Evolutionary conservation across 169 alveolate species (phyloP).

Genomic region (Miamiensis avidus): DNA sequence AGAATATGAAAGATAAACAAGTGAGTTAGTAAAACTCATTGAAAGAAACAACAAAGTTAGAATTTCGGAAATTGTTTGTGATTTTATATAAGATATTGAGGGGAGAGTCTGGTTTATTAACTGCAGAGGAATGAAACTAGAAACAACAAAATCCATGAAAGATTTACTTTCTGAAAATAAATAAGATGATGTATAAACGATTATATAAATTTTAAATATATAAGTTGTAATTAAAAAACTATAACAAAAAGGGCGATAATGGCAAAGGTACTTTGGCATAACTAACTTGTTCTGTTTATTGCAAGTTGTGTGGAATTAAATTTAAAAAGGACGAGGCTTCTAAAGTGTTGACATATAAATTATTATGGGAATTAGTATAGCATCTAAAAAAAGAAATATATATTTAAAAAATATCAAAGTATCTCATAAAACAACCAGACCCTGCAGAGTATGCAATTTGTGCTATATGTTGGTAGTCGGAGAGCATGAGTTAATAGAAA

Average conservation of each 20-base stretch:
- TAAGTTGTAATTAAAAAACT: neutral
- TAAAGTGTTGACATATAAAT: conserved; percentile 70
- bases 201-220: conserved; percentile 16
- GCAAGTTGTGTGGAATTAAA: conserved; percentile 65
- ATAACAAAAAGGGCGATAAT: conserved; percentile 9
- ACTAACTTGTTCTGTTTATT: conserved; percentile 61
- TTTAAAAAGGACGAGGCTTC: conserved; percentile 68
- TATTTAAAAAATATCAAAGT: conserved; percentile 38
- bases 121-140: conserved; percentile 51
- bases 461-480: conserved; percentile 81
- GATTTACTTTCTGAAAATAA: conserved; percentile 33
- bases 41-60: conserved; percentile 63
- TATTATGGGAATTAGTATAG: conserved; percentile 69
- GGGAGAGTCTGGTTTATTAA: conserved; percentile 61
- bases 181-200: conserved; percentile 41
- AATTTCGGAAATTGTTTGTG: conserved; percentile 57
- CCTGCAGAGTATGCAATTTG: conserved; percentile 82
- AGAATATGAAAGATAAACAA: conserved; percentile 60
- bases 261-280: conserved; percentile 29
- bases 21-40: conserved; percentile 51
- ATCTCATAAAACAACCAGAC: conserved; percentile 60
- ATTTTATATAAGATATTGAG: conserved; percentile 69
- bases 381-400: conserved; percentile 77
- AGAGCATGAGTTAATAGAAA: conserved; percentile 83
- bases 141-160: conserved; percentile 44